Conservation (phyloP, 2,329 filamentous ascomycete genomes). For the Penicillium rolfsii region DNA sequence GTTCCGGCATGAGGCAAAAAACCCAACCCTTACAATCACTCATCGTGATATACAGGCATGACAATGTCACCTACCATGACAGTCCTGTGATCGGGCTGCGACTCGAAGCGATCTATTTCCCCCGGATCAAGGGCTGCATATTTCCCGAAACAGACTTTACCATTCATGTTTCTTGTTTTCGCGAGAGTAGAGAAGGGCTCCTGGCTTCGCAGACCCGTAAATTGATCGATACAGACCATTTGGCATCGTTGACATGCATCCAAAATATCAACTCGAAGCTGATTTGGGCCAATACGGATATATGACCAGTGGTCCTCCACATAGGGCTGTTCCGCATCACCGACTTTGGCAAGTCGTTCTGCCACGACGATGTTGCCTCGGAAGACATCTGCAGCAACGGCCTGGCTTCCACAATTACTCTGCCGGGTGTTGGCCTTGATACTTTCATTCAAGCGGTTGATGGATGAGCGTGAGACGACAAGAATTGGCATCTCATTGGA, state of each 20-base stretch:
- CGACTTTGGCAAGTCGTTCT: conserved; percentile 49
- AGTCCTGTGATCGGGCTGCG: conserved; percentile 27
- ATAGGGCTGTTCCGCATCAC: conserved; percentile 64
- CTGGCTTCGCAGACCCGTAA: conserved; percentile 73
- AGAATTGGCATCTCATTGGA: conserved; percentile 95
- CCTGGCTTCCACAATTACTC: conserved; percentile 51
- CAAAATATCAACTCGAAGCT: conserved; percentile 60
- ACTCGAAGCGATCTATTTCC: conserved; percentile 25
- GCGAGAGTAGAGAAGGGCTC: conserved; percentile 88
- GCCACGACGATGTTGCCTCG: conserved; percentile 84
- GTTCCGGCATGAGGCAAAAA: not conserved
- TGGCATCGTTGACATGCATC: conserved; percentile 88
- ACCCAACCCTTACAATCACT: not conserved
- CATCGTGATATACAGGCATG: conserved; percentile 34
- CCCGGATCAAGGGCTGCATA: conserved; percentile 60
- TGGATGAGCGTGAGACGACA: conserved; percentile 76
- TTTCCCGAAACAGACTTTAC: conserved; percentile 86
- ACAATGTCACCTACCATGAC: conserved; percentile 49
- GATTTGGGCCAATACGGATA: conserved; percentile 62
- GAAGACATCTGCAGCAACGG: conserved; percentile 74
- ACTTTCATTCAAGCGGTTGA: conserved; percentile 73
- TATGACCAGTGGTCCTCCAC: conserved; percentile 77
- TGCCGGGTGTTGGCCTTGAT: conserved; percentile 64
- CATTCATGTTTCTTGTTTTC: conserved; percentile 80
- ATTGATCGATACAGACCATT: conserved; percentile 94